phyloP scores from a whole-genome alignment of 2,329 filamentous ascomycete genomes.

The Leptographium galeiforme region DNA sequence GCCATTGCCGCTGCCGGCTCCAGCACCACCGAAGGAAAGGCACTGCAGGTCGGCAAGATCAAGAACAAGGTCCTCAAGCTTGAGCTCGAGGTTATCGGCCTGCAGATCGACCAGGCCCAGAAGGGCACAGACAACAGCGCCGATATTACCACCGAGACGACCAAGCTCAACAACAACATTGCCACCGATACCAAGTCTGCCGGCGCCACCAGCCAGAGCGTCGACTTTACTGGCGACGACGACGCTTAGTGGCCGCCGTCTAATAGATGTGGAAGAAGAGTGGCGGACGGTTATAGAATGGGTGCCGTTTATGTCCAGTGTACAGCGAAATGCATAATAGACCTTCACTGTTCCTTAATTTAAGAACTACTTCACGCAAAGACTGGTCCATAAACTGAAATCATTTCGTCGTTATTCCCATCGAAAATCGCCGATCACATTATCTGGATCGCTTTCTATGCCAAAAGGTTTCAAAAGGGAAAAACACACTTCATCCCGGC shows the following conservation, averaged over 20 bases:
- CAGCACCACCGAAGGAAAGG: conserved; percentile 23
- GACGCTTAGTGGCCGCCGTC: neutral
- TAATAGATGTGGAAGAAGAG: neutral
- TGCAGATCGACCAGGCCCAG: conserved; percentile 39
- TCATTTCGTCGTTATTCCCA: conserved; percentile 3
- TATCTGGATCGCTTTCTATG: conserved; percentile 2
- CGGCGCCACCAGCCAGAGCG: conserved; percentile 21
- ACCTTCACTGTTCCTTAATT: no score
- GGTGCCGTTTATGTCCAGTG: neutral
- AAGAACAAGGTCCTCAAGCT: conserved; percentile 50
- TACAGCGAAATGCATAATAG: no score
- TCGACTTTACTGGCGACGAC: conserved; percentile 20
- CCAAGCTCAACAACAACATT: conserved; percentile 41
- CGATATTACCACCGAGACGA: conserved; percentile 31
- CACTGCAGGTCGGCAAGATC: conserved; percentile 40
- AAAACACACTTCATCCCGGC: neutral
- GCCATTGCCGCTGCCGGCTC: conserved; percentile 32
- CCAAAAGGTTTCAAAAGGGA: neutral
- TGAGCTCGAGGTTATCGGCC: conserved; percentile 34
- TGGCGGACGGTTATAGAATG: neutral
- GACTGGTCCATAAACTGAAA: neutral
- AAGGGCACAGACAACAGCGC: conserved; percentile 25
- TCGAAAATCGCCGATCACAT: neutral
- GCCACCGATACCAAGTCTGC: conserved; percentile 20
- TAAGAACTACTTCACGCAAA: no score